Evolutionary conservation across 257 asterid genomes (phyloP).

Genomic region (Solanum pinnatisectum): DNA sequence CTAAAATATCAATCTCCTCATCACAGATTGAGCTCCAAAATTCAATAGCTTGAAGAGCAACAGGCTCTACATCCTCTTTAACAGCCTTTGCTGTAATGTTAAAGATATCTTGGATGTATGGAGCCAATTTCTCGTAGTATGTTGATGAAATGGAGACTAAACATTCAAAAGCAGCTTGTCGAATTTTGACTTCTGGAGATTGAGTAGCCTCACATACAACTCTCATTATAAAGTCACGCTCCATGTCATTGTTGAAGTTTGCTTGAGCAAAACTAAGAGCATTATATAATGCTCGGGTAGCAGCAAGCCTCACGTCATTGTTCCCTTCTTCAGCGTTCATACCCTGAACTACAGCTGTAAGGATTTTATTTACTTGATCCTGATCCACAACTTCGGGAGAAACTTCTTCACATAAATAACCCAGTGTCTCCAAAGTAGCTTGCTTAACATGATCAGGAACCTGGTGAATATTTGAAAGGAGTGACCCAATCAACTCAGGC

Average conservation of each 20-base stretch:
- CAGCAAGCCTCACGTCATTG: slow-evolving; percentile 67
- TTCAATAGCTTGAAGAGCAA: slow-evolving; percentile 80
- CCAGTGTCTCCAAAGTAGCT: slow-evolving; percentile 72
- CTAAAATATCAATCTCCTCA: slow-evolving; percentile 72
- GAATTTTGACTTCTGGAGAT: slow-evolving; percentile 66
- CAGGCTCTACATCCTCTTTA: slow-evolving; percentile 62
- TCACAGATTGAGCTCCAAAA: slow-evolving; percentile 81
- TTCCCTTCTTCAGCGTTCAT: slow-evolving; percentile 66
- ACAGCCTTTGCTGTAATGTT: slow-evolving; percentile 69
- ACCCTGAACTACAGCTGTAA: slow-evolving; percentile 80
- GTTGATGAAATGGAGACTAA: slow-evolving; percentile 71
- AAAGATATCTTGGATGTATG: slow-evolving; percentile 67
- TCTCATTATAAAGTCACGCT: slow-evolving; percentile 78
- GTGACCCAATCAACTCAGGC: slow-evolving; percentile 78
- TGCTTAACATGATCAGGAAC: slow-evolving; percentile 71
- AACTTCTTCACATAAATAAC: slow-evolving; percentile 81
- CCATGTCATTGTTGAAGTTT: slow-evolving; percentile 73
- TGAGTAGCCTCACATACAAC: slow-evolving; percentile 79
- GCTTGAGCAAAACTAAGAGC: slow-evolving; percentile 86
- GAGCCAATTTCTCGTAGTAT: slow-evolving; percentile 65
- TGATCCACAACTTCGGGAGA: slow-evolving; percentile 68
- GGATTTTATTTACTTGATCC: slow-evolving; percentile 77
- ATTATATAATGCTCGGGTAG: slow-evolving; percentile 65
- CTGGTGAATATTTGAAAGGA: slow-evolving; percentile 64
- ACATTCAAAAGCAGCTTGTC: slow-evolving; percentile 81